Evolutionary conservation across 2,329 filamentous ascomycete species (phyloP).

Genomic region (Aspergillus costaricaensis): DNA sequence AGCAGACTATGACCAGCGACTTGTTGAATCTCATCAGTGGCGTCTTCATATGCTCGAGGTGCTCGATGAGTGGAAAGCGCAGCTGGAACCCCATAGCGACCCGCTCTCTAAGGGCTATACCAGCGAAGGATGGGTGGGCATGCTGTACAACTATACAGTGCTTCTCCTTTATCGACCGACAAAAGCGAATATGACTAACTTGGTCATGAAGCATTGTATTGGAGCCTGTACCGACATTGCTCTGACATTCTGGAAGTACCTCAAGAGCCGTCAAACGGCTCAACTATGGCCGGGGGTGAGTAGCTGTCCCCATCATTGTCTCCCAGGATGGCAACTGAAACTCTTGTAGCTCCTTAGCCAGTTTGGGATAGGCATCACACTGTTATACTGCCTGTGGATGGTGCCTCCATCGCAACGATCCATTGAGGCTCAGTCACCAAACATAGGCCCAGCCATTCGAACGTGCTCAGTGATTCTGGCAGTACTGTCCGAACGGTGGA

Average conservation of each 20-base stretch:
- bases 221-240: slow-evolving; percentile 1
- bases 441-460: background rate
- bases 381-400: slow-evolving; percentile 2
- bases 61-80: slow-evolving; percentile 1
- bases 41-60: slow-evolving; percentile 6
- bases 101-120: slow-evolving; percentile 2
- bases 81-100: slow-evolving; percentile 5
- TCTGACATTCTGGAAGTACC: slow-evolving; percentile 1
- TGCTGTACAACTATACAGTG: slow-evolving; percentile 6
- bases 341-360: background rate
- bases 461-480: background rate
- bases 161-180: slow-evolving; percentile 1
- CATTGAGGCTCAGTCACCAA: background rate
- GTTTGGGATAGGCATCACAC: background rate
- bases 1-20: slow-evolving; percentile 1
- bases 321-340: background rate
- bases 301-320: background rate
- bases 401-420: background rate
- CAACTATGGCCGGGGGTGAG: slow-evolving; percentile 7
- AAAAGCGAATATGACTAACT: background rate
- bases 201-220: background rate
- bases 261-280: slow-evolving; percentile 5
- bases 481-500: slow-evolving; percentile 1
- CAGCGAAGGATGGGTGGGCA: slow-evolving; percentile 7
- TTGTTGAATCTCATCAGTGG: background rate